Conservation (phyloP, 2,329 filamentous ascomycete genomes). For the Septoria petroselini region DNA sequence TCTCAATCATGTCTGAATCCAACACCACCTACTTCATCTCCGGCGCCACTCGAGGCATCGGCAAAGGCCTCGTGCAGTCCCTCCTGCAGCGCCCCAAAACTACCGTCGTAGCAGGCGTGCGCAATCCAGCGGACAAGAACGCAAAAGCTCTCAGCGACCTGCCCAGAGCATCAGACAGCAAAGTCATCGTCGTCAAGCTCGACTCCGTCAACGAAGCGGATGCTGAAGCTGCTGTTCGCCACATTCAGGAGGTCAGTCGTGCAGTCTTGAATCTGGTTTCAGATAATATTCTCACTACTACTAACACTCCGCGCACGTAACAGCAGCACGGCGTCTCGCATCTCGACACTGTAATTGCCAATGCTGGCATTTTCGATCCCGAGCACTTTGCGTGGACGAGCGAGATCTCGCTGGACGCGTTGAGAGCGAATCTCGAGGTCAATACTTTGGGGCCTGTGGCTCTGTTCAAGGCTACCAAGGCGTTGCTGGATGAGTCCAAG, state of each 20-base stretch:
- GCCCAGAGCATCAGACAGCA: neutral
- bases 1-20: too few species aligned
- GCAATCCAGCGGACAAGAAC: neutral
- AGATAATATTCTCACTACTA: neutral
- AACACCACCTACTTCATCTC: conserved; percentile 9
- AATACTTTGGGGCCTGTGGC: conserved; percentile 8
- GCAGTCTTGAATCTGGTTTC: too few species aligned
- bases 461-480: conserved; percentile 3
- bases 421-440: neutral
- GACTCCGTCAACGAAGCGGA: neutral
- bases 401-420: neutral
- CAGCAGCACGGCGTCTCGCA: neutral
- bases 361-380: conserved; percentile 1
- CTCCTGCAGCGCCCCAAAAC: conserved; percentile 11
- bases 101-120: conserved; percentile 11
- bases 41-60: conserved; percentile 14
- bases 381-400: neutral
- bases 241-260: conserved; percentile 3
- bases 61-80: conserved; percentile 10
- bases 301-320: too few species aligned
- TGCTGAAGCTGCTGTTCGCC: neutral
- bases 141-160: conserved; percentile 2
- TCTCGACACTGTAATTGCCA: conserved; percentile 13
- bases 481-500: neutral
- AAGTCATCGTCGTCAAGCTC: conserved; percentile 6